These are phyloP conservation scores for Phlegmacium glaucopus DNA, from an alignment of 768 basidiomycete species.

Conservation along the genomic window DNA sequence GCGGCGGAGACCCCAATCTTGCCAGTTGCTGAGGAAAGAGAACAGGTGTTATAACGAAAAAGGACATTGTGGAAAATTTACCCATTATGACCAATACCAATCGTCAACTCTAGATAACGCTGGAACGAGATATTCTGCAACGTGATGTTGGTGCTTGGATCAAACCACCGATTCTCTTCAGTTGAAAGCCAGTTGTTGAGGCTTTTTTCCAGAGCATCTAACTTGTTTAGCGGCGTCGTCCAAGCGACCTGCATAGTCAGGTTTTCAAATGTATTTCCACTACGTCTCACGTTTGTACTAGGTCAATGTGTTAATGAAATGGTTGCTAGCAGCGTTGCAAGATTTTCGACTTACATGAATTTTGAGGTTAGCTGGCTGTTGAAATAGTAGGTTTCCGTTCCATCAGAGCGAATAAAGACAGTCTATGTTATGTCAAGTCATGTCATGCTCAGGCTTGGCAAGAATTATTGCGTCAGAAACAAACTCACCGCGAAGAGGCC, in stretches of 20 bases:
- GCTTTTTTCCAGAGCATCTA: slow-evolving; percentile 64
- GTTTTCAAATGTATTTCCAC: slow-evolving; percentile 70
- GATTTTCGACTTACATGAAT: slow-evolving; percentile 54
- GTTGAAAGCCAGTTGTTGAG: slow-evolving; percentile 76
- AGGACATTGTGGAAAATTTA: slow-evolving; percentile 13
- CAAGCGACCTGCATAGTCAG: slow-evolving; percentile 72
- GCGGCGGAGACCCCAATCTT: slow-evolving; percentile 58
- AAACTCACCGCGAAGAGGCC: slow-evolving; percentile 62
- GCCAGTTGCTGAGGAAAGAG: slow-evolving; percentile 24
- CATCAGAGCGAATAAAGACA: slow-evolving; percentile 67
- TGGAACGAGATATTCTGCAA: slow-evolving; percentile 66
- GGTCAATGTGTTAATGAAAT: background rate
- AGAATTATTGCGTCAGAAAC: background rate
- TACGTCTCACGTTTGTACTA: slow-evolving; percentile 71
- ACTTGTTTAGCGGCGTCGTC: slow-evolving; percentile 68
- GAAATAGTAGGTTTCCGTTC: slow-evolving; percentile 79
- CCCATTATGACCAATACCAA: slow-evolving; percentile 59
- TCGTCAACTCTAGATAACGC: slow-evolving; percentile 63
- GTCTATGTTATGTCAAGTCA: slow-evolving; percentile 40
- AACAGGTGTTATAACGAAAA: background rate
- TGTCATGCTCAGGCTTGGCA: background rate
- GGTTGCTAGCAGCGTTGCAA: background rate
- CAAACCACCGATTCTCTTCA: slow-evolving; percentile 79
- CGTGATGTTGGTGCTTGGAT: slow-evolving; percentile 60
- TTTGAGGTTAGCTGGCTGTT: slow-evolving; percentile 74